These are phyloP conservation scores for Chaetomium fimeti DNA, from an alignment of 495 filamentous ascomycete genomes.

Conservation along the genomic window DNA sequence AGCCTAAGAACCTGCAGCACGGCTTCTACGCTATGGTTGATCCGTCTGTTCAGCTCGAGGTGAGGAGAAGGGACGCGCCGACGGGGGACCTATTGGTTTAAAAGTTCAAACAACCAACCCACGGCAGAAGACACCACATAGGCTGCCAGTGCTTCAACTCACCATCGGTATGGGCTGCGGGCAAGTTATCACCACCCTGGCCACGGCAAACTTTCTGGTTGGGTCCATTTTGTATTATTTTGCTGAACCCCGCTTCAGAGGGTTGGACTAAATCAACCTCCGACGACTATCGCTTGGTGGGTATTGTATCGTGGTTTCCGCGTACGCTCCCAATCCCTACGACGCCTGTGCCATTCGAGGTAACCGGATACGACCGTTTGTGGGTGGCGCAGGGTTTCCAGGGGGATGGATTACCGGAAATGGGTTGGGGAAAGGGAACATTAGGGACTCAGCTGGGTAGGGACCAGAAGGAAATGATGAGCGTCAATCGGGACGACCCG, in stretches of 20 bases:
- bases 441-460: conserved; percentile 14
- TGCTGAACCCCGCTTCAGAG: neutral
- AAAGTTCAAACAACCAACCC: neutral
- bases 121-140: neutral
- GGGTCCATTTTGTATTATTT: neutral
- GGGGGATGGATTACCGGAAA: neutral
- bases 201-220: neutral
- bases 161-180: neutral
- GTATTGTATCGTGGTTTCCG: conserved; percentile 1
- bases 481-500: too few species aligned
- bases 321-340: too few species aligned
- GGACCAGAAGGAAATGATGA: too few species aligned
- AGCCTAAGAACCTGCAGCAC: neutral
- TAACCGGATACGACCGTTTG: too few species aligned
- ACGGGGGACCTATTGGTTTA: neutral
- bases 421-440: neutral
- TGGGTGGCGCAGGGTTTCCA: conserved; percentile 5
- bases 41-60: conserved; percentile 1
- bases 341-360: too few species aligned
- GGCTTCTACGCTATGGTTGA: neutral
- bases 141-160: conserved; percentile 1
- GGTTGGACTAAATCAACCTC: neutral
- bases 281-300: neutral
- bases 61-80: neutral
- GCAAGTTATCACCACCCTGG: neutral